Base-by-base conservation (phyloP, 176 grass and related monocot species). In the Musa schizocarpa region DNA sequence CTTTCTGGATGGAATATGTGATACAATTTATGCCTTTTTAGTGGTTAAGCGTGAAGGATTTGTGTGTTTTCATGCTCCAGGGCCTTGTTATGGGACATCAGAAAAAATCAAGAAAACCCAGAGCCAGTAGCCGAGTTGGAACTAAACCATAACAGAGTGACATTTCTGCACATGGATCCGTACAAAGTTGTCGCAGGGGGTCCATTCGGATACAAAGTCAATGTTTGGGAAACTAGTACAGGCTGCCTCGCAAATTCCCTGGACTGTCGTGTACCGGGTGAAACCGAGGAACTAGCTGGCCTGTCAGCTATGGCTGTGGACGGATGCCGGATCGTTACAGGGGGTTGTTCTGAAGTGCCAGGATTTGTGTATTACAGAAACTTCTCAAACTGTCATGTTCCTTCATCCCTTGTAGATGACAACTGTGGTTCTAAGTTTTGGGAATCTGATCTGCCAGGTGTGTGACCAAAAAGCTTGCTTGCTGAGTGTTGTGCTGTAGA, bases 81-180 rank as follows among this genome's bases (percentile, higher is more conserved):
- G 90, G 85, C 86, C 81, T 85, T 97, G 74, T 68, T 91, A 48
- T 93, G 94, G 90, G 94, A 97, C 78, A 93, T 93, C 65, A 84
- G 90, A 20, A 93, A 91, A 85, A 83, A 68, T 26, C 85, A 87
- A 76, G 77, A 87, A 52, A 78, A 72, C 19, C 54, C 75, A 21
- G 84, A 82, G 11, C 77, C 69, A 9, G 77, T 93, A 9, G 74
- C 77, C 1, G 86, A 97, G 73, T 61, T 97, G 83, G 90, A 93
- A 69, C 85, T 88, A 43, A 68, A 91, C 64, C 48, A 65, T 11
- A 82, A 84, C 62, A 78, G 53, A 65, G 90, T 97, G 57, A 81
- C 72, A 22, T 79, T 87, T 58, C 79, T 97, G 61, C 94, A 97
- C 72, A 81, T 93, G 90, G 94, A 97, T 80, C 81, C 50, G 19